Base-by-base conservation (phyloP, 2,329 filamentous ascomycete species). In the Aspergillus alliaceus region DNA sequence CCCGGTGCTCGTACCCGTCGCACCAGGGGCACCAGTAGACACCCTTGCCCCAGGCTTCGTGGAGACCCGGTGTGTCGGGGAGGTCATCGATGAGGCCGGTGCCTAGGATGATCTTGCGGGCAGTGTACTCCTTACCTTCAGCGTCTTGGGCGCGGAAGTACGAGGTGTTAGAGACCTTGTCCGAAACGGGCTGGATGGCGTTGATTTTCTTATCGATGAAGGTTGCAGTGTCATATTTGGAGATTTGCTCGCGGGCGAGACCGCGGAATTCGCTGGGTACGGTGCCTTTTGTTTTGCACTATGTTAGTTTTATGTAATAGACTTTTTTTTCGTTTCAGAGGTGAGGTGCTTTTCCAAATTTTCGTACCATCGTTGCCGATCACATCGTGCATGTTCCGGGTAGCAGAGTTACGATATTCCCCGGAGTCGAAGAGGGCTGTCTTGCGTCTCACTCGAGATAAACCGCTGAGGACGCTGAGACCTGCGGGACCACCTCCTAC, bases 21-120 rank as follows among this genome's bases (percentile, higher is more conserved):
- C 85, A 87, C 85, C 85, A 87, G 0, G 84, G 84, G 54, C 85
- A 87, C 83, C 84, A 87, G 72, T 74, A 87, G 51, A 87, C 80
- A 6, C 85, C 85, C 57, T 82, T 77, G 49, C 83, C 84, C 79
- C 82, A 87, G 64, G 79, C 81, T 54, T 85, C 80, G 7, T 61
- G 31, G 0, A 87, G 53, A 0, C 85, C 85, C 0, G 84, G 84
- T 0, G 83, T 86, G 0, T 57, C 22, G 1, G 85, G 84, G 2
- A 87, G 70, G 24, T 84, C 66, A 63, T 87, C 84, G 6, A 70
- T 72, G 20, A 87, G 69, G 5, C 85, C 85, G 0, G 84, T 86
- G 22, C 78, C 84, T 3, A 87, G 77, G 32, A 87, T 72, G 34
- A 87, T 66, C 64, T 84, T 85, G 57, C 80, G 79, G 1, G 84